Base-by-base conservation (phyloP, 495 filamentous ascomycete species). In the Daldinia caldariorum region DNA sequence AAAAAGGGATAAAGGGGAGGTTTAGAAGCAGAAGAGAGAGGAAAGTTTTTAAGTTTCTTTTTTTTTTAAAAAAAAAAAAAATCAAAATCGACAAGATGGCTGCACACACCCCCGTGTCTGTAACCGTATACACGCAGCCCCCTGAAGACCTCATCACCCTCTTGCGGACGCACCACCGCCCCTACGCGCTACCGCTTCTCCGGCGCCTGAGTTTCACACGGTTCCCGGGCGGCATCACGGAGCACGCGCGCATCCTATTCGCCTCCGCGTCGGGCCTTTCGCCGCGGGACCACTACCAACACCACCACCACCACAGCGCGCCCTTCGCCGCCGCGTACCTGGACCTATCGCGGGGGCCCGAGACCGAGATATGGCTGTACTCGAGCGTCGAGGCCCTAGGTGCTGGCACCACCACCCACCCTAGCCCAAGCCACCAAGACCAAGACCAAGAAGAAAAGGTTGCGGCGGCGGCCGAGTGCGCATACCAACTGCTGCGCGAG, bases 351-450 rank as follows among this genome's bases (percentile, higher is more conserved):
- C 74, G 81, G 9, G 83, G 80, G 6, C 85, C 85, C 0, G 86
- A 90, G 67, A 91, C 89, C 18, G 84, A 90, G 68, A 79, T 87
- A 13, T 84, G 86, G 82, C 29, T 91, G 4, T 91, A 87, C 67
- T 83, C 79, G 32, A 35, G 6, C 9, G 34, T 35, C 34, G 34
- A 35, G 34, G 6, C 26, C 26, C 26, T 26, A 26, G 26, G 26
- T 26, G 26, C 26, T 3, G 26, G 26, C 26, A 26, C 26, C 26
- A 26, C n/a, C n/a, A n/a, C n/a, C n/a, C n/a, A 26, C 26, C 26
- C 26, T 26, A 3, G 3, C 26, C 26, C 26, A 26, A 26, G 26
- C 26, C 26, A 26, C 26, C 26, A 26, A 26, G 3, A 1, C 26
- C 26, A 3, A 26, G 3, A 3, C 26, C 26, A 3, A 26, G 26